phyloP scores from a whole-genome alignment of 192 early-diverging fungal genomes.

The Spizellomyces sp. region DNA sequence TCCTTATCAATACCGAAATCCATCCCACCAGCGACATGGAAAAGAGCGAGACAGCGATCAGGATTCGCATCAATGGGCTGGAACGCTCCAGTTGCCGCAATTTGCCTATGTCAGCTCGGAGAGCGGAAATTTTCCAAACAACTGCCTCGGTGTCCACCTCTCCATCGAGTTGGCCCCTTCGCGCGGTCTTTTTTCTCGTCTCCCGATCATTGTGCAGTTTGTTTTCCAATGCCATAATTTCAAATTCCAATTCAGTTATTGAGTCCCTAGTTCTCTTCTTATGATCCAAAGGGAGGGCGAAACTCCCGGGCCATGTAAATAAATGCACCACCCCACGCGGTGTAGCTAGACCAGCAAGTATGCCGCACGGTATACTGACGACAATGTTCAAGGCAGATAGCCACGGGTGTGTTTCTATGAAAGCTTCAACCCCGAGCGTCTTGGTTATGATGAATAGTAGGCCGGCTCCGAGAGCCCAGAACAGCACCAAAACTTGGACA shows the following conservation, averaged over 20 bases:
- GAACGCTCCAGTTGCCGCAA: slow-evolving; percentile 23
- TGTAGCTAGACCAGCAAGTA: slow-evolving; percentile 16
- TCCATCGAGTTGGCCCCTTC: not conserved
- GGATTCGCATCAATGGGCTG: slow-evolving; percentile 14
- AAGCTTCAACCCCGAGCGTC: slow-evolving; percentile 15
- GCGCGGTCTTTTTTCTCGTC: not conserved
- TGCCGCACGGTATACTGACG: slow-evolving; percentile 19
- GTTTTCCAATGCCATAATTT: slow-evolving; percentile 35
- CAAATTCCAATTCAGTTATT: slow-evolving; percentile 28
- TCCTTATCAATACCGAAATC: slow-evolving; percentile 11
- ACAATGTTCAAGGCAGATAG: slow-evolving; percentile 31
- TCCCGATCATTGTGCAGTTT: slow-evolving; percentile 6
- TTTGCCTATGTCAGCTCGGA: slow-evolving; percentile 52
- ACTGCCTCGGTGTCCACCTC: not conserved
- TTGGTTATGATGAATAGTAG: slow-evolving; percentile 23
- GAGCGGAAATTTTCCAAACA: slow-evolving; percentile 51
- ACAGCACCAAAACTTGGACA: slow-evolving; percentile 9
- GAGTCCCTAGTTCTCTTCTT: not conserved
- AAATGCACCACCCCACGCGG: slow-evolving; percentile 15
- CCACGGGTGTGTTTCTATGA: slow-evolving; percentile 30
- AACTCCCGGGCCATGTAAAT: not conserved
- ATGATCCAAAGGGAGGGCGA: slow-evolving; percentile 25
- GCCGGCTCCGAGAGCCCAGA: slow-evolving; percentile 24
- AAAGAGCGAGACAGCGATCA: not conserved
- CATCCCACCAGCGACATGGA: not conserved